Evolutionary conservation across 495 filamentous ascomycete genomes (phyloP).

Genomic region (Aspergillus carlsbadensis): DNA sequence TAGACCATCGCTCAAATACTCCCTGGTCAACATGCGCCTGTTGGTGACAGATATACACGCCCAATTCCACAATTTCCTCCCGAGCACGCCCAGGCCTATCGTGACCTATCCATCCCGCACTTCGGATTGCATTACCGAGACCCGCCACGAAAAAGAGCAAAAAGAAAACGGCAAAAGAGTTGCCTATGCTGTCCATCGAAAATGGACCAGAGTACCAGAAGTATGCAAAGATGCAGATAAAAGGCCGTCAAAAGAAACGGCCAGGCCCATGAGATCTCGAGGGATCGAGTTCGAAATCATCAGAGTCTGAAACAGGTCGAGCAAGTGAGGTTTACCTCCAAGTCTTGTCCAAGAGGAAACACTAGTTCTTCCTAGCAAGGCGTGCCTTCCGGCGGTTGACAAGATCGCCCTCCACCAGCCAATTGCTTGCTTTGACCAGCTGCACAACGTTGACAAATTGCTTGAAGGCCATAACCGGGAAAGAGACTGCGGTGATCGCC

Average conservation of each 20-base stretch:
- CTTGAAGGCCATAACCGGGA: constrained; percentile 86
- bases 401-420: constrained; percentile 85
- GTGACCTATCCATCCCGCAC: constrained; percentile 9
- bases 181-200: constrained; percentile 24
- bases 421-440: constrained; percentile 87
- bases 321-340: not conserved
- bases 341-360: not conserved
- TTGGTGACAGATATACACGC: constrained; percentile 12
- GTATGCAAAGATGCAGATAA: constrained; percentile 40
- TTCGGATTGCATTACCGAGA: constrained; percentile 1
- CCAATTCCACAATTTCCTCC: constrained; percentile 16
- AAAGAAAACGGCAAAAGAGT: constrained; percentile 12
- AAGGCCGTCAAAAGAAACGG: constrained; percentile 7
- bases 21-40: constrained; percentile 11
- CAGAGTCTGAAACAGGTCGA: not conserved
- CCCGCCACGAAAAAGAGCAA: constrained; percentile 2
- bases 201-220: constrained; percentile 40
- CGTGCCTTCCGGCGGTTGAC: constrained; percentile 31
- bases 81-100: constrained; percentile 9
- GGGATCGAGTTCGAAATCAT: not conserved
- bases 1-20: constrained; percentile 5
- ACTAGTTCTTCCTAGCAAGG: constrained; percentile 28
- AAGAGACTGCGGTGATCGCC: constrained; percentile 78
- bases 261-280: not conserved
- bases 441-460: constrained; percentile 94